phyloP scores from a whole-genome alignment of 2,329 filamentous ascomycete species.

The Penicillium aurantiogriseum region DNA sequence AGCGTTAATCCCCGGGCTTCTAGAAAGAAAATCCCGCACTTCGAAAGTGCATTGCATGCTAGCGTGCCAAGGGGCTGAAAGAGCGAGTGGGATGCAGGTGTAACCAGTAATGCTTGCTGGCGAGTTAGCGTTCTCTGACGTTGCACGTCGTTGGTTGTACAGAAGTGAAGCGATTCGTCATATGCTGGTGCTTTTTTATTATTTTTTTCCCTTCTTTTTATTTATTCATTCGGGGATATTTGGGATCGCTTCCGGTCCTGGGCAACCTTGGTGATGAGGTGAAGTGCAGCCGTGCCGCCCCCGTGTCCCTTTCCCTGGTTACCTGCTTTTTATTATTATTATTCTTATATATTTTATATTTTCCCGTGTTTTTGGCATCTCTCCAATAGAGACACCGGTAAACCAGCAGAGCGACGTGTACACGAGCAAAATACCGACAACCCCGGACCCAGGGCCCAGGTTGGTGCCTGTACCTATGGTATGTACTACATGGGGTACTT shows the following conservation, averaged over 20 bases:
- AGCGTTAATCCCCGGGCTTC: slow-evolving; percentile 12
- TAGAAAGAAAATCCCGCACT: slow-evolving; percentile 23
- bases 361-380: not conserved
- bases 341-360: not conserved
- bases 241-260: not conserved
- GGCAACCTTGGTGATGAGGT: not conserved
- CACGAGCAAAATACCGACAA: not conserved
- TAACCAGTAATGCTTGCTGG: not conserved
- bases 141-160: not conserved
- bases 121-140: slow-evolving; percentile 2
- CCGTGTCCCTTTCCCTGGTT: not conserved
- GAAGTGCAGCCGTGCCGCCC: not conserved
- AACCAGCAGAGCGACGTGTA: not conserved
- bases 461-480: not conserved
- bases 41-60: not conserved
- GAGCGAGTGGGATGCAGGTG: not conserved
- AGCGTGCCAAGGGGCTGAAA: slow-evolving; percentile 6
- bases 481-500: not conserved
- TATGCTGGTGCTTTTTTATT: not conserved
- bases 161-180: not conserved
- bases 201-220: not conserved
- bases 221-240: not conserved
- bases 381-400: not conserved
- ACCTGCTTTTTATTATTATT: not conserved
- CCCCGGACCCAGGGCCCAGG: not conserved